phyloP scores from a whole-genome alignment of 2,329 filamentous ascomycete species.

The Colletotrichum destructivum region DNA sequence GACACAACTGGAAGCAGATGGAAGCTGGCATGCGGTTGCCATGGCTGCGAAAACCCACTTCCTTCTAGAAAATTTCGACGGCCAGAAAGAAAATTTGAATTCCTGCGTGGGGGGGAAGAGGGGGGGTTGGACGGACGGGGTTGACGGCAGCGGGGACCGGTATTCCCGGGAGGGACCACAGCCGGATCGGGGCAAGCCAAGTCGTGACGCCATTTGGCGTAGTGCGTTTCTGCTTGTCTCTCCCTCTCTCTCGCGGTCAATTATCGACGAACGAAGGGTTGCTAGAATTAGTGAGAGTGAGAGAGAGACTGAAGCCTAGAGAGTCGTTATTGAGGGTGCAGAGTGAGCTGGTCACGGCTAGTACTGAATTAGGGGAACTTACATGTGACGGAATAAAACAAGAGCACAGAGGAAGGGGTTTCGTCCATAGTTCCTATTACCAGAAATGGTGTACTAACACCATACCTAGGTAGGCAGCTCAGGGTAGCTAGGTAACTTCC shows the following conservation, averaged over 20 bases:
- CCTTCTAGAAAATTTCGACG: conserved; percentile 11
- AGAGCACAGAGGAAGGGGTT: background rate
- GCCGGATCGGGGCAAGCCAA: conserved; percentile 13
- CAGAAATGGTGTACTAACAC: too few species aligned
- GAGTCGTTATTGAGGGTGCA: too few species aligned
- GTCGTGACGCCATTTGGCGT: conserved; percentile 20
- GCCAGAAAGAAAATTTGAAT: conserved; percentile 4
- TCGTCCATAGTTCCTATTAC: background rate
- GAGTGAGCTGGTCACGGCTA: too few species aligned
- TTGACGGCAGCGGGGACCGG: conserved; percentile 1
- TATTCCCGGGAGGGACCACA: background rate
- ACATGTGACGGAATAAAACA: background rate
- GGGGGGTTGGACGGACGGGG: background rate
- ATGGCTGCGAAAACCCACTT: conserved; percentile 6
- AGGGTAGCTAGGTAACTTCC: too few species aligned
- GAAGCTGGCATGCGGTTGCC: conserved; percentile 2
- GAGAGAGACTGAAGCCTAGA: too few species aligned
- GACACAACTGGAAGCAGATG: background rate
- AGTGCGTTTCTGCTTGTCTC: background rate
- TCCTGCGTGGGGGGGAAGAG: too few species aligned
- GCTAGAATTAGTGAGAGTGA: too few species aligned
- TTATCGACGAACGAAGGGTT: background rate
- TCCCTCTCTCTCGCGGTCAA: too few species aligned
- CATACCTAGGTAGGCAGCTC: too few species aligned
- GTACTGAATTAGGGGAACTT: too few species aligned